These are phyloP conservation scores for Ogataea haglerorum DNA, from an alignment of 805 yeast species.

Conservation along the genomic window DNA sequence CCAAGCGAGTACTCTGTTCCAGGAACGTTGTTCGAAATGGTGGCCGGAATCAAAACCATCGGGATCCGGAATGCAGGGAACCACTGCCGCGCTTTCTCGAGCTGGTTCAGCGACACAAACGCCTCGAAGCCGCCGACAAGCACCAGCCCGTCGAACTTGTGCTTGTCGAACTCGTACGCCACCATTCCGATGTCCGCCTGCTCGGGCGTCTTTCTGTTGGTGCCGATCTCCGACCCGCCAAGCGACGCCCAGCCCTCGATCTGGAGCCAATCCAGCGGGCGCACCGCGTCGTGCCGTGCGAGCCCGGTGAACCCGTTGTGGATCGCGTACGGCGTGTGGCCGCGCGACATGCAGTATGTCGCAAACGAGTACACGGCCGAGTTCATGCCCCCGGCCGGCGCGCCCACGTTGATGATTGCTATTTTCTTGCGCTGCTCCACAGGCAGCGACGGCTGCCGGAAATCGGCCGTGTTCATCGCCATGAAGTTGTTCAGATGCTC, in stretches of 20 bases:
- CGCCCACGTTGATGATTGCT: constrained; percentile 75
- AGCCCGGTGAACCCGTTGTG: constrained; percentile 75
- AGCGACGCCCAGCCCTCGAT: constrained; percentile 68
- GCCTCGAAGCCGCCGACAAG: constrained; percentile 84
- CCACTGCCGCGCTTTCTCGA: constrained; percentile 54
- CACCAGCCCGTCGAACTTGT: constrained; percentile 65
- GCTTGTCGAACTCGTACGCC: constrained; percentile 69
- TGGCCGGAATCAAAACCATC: constrained; percentile 74
- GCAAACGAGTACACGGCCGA: constrained; percentile 76
- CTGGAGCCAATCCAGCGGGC: constrained; percentile 61
- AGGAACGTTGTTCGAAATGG: constrained; percentile 93
- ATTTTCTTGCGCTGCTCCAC: constrained; percentile 52
- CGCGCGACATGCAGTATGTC: constrained; percentile 68
- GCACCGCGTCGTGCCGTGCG: constrained; percentile 57
- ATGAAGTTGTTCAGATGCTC: constrained; percentile 62
- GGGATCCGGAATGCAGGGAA: constrained; percentile 77
- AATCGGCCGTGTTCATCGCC: constrained; percentile 66
- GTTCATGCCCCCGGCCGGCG: constrained; percentile 77
- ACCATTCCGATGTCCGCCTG: constrained; percentile 66
- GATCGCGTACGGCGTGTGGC: constrained; percentile 69
- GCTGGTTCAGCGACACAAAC: constrained; percentile 64
- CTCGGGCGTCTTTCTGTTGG: constrained; percentile 67
- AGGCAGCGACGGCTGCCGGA: constrained; percentile 58
- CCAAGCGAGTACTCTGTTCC: constrained; percentile 97
- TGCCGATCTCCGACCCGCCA: constrained; percentile 83